phyloP scores from a whole-genome alignment of 257 asterid genomes.

The Gynochthodes officinalis region DNA sequence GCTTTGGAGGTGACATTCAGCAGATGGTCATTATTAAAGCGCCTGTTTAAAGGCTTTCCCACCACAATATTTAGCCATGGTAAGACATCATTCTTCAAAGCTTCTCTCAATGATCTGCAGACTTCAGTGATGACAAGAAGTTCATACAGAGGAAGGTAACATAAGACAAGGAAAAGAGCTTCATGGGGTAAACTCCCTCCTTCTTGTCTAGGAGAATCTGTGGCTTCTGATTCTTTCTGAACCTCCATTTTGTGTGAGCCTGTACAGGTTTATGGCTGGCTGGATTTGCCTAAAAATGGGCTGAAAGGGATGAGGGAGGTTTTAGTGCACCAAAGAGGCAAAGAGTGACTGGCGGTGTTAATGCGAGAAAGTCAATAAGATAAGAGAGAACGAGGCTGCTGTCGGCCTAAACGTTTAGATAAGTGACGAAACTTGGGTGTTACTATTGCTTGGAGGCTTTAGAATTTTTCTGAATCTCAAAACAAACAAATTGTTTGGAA shows the following conservation, averaged over 20 bases:
- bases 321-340: no score
- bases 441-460: no score
- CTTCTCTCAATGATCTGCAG: constrained; percentile 63
- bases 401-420: no score
- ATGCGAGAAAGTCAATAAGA: no score
- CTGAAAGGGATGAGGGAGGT: no score
- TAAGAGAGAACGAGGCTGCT: no score
- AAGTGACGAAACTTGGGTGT: no score
- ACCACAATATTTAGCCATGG: constrained; percentile 64
- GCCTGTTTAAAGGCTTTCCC: constrained; percentile 47
- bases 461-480: no score
- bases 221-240: constrained; percentile 7
- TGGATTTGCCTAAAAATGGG: no score
- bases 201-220: constrained; percentile 8
- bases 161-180: constrained; percentile 56
- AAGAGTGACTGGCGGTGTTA: no score
- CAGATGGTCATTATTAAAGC: constrained; percentile 44
- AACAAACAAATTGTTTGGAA: no score
- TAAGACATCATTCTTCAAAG: constrained; percentile 49
- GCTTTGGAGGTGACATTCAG: constrained; percentile 46
- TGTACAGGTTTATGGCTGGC: no score
- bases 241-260: constrained; percentile 24
- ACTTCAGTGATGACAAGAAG: constrained; percentile 51
- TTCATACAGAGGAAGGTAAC: constrained; percentile 63
- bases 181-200: constrained; percentile 43